These are phyloP conservation scores for Chaetothyriales sp. DNA, from an alignment of 2,329 filamentous ascomycete species.

Conservation along the genomic window DNA sequence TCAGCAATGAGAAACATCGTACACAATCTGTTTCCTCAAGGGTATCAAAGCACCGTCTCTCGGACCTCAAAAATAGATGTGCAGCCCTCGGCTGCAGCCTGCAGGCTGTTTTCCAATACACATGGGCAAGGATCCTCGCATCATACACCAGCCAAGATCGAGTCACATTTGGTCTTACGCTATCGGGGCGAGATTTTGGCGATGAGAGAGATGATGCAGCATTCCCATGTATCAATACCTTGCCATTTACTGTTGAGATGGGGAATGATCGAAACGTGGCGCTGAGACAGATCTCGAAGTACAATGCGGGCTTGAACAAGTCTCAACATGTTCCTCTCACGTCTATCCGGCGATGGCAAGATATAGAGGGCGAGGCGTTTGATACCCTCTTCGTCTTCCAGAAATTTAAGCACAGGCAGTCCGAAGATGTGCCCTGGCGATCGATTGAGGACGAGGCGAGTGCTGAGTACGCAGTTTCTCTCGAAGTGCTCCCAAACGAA, in stretches of 20 bases:
- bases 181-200: constrained; percentile 54
- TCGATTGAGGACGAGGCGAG: constrained; percentile 47
- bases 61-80: constrained; percentile 41
- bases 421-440: constrained; percentile 37
- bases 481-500: constrained; percentile 53
- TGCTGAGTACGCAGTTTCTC: constrained; percentile 52
- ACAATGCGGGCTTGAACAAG: constrained; percentile 49
- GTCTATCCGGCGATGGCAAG: constrained; percentile 57
- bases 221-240: constrained; percentile 69
- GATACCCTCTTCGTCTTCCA: constrained; percentile 80
- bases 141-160: constrained; percentile 60
- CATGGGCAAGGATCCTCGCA: constrained; percentile 62
- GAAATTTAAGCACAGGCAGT: constrained; percentile 29
- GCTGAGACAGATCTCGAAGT: constrained; percentile 47
- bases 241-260: constrained; percentile 54
- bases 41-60: constrained; percentile 19
- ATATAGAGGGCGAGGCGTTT: constrained; percentile 52
- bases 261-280: constrained; percentile 40
- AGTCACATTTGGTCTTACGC: constrained; percentile 64
- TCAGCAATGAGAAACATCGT: constrained; percentile 32
- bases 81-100: constrained; percentile 49
- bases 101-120: constrained; percentile 59
- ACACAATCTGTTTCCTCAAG: constrained; percentile 5
- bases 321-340: constrained; percentile 58
- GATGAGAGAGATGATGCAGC: constrained; percentile 42